These are phyloP conservation scores for Penicillium ucsense DNA, from an alignment of 495 filamentous ascomycete genomes.

Conservation along the genomic window DNA sequence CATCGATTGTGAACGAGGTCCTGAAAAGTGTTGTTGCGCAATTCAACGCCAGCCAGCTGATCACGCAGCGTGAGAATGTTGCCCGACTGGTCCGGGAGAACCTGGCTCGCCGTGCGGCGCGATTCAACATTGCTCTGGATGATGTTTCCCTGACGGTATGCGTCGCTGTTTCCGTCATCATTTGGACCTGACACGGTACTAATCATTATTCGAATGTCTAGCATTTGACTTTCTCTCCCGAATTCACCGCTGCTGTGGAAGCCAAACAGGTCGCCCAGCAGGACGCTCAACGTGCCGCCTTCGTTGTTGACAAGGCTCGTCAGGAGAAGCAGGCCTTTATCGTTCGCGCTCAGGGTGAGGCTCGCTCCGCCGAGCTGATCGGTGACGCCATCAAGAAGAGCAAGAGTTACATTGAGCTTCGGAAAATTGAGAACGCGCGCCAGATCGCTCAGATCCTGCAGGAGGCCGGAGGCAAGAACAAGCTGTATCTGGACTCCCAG, in stretches of 20 bases:
- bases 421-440: slow-evolving; percentile 93
- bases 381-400: slow-evolving; percentile 99
- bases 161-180: background rate
- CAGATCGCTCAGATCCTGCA: slow-evolving; percentile 76
- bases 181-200: slow-evolving; percentile 2
- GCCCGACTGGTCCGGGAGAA: slow-evolving; percentile 86
- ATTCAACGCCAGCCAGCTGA: slow-evolving; percentile 97
- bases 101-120: slow-evolving; percentile 76
- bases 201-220: slow-evolving; percentile 25
- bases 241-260: slow-evolving; percentile 97
- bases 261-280: slow-evolving; percentile 99
- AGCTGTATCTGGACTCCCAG: slow-evolving; percentile 82
- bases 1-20: slow-evolving; percentile 97
- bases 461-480: slow-evolving; percentile 81
- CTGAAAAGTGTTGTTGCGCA: slow-evolving; percentile 97
- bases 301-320: slow-evolving; percentile 96
- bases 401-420: slow-evolving; percentile 89
- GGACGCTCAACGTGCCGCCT: slow-evolving; percentile 93
- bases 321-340: slow-evolving; percentile 99
- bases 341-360: slow-evolving; percentile 97
- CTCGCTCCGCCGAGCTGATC: slow-evolving; percentile 93
- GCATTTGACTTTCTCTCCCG: slow-evolving; percentile 98
- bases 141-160: slow-evolving; percentile 95
- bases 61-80: slow-evolving; percentile 97
- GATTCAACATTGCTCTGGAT: slow-evolving; percentile 94